These are phyloP conservation scores for Lentinus polychrous DNA, from an alignment of 1,284 basidiomycete species.

Conservation along the genomic window DNA sequence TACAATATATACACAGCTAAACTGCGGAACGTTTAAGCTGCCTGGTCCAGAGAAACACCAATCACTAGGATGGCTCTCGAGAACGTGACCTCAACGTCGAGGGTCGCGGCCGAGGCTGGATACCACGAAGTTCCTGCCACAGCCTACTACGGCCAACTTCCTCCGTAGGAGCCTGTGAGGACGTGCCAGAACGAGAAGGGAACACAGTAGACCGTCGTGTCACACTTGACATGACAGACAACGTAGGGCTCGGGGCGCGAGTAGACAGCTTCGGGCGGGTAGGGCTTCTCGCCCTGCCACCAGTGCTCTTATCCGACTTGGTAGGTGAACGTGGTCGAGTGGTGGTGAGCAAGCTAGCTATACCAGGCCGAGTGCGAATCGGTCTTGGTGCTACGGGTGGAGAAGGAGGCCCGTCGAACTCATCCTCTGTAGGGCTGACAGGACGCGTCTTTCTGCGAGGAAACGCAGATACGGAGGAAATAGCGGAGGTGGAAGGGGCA, in stretches of 20 bases:
- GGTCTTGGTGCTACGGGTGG: constrained; percentile 15
- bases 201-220: constrained; percentile 24
- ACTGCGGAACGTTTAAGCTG: not conserved
- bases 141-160: constrained; percentile 38
- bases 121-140: constrained; percentile 52
- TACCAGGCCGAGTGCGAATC: constrained; percentile 21
- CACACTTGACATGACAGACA: constrained; percentile 28
- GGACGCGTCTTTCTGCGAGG: constrained; percentile 23
- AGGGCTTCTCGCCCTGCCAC: constrained; percentile 1
- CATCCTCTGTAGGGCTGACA: constrained; percentile 19
- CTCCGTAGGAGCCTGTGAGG: constrained; percentile 17
- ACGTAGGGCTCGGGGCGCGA: constrained; percentile 27
- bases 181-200: constrained; percentile 8
- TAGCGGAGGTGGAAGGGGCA: constrained; percentile 9
- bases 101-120: not conserved
- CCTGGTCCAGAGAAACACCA: not conserved
- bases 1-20: not conserved
- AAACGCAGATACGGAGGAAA: constrained; percentile 18
- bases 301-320: constrained; percentile 24
- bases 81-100: not conserved
- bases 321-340: constrained; percentile 25
- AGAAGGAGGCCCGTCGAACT: constrained; percentile 20
- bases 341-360: constrained; percentile 31
- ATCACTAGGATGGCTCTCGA: not conserved
- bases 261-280: constrained; percentile 19